Conservation (phyloP, 148 eudicot genomes). For the Persicaria tinctoria region DNA sequence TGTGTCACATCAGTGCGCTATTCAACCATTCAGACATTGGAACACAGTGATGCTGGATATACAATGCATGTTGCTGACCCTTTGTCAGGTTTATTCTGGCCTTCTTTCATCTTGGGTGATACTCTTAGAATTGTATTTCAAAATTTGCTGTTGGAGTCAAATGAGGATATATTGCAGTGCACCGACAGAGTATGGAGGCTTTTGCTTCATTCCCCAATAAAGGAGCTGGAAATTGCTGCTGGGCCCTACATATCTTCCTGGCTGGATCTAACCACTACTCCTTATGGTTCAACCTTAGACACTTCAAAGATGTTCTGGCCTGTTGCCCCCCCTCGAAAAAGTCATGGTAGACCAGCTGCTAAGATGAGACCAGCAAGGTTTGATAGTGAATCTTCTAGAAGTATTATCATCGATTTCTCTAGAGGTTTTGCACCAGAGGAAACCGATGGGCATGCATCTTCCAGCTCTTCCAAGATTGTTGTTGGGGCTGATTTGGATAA, state of each 20-base stretch:
- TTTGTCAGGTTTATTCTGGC: constrained; percentile 69
- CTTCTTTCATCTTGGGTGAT: constrained; percentile 81
- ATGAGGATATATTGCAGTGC: constrained; percentile 75
- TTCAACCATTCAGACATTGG: constrained; percentile 92
- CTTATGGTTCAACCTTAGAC: constrained; percentile 87
- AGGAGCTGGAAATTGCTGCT: constrained; percentile 69
- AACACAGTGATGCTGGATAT: constrained; percentile 82
- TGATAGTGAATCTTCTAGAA: constrained; percentile 39
- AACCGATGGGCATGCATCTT: constrained; percentile 46
- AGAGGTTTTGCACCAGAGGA: constrained; percentile 40
- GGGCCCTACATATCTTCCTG: constrained; percentile 63
- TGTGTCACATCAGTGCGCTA: constrained; percentile 81
- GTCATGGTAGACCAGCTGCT: constrained; percentile 70
- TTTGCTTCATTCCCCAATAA: constrained; percentile 63
- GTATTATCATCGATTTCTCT: constrained; percentile 26
- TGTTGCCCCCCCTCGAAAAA: constrained; percentile 73
- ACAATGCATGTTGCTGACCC: constrained; percentile 54
- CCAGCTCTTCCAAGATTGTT: constrained; percentile 49
- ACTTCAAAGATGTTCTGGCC: constrained; percentile 95
- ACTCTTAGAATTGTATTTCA: constrained; percentile 91
- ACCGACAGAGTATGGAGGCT: constrained; percentile 97
- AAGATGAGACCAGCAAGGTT: constrained; percentile 78
- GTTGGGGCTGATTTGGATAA: constrained; percentile 90
- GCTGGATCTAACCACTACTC: constrained; percentile 81
- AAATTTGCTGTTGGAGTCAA: constrained; percentile 85